These are phyloP conservation scores for Acanthamoeba polyphaga DNA, from an alignment of 208 protist species.

Conservation along the genomic window DNA sequence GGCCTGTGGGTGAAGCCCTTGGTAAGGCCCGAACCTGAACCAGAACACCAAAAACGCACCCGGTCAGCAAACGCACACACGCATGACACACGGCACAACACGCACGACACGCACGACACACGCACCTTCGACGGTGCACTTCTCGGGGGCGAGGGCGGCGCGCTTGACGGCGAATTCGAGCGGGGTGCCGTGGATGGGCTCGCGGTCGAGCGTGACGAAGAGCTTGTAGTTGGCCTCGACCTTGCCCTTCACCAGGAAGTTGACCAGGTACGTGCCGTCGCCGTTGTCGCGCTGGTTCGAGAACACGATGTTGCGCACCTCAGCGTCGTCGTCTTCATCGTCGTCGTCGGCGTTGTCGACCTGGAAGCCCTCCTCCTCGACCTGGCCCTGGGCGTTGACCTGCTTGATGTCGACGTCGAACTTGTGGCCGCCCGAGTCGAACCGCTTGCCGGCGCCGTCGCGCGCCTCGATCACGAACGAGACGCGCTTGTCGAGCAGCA, in stretches of 20 bases:
- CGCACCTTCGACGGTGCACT: slow-evolving; percentile 3
- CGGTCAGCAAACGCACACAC: no score
- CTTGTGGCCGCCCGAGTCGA: slow-evolving; percentile 32
- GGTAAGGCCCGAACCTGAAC: background rate
- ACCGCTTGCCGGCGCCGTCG: slow-evolving; percentile 20
- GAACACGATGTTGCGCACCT: slow-evolving; percentile 54
- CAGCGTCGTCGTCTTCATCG: background rate
- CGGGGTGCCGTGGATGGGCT: slow-evolving; percentile 47
- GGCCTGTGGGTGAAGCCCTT: slow-evolving; percentile 41
- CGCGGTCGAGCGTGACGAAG: slow-evolving; percentile 33
- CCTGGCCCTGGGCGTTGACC: background rate
- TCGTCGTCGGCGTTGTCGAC: background rate
- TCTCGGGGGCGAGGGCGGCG: slow-evolving; percentile 10
- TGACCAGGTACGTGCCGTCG: slow-evolving; percentile 50
- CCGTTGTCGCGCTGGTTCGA: slow-evolving; percentile 68
- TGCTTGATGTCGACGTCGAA: slow-evolving; percentile 52
- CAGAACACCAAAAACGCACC: background rate
- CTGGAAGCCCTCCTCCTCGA: slow-evolving; percentile 56
- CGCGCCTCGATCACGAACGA: slow-evolving; percentile 61
- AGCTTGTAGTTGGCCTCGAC: slow-evolving; percentile 48
- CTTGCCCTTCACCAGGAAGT: slow-evolving; percentile 63
- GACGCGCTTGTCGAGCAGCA: slow-evolving; percentile 54
- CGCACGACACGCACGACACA: no score
- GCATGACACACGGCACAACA: background rate
- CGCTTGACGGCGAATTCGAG: background rate